These are phyloP conservation scores for Hypomyces rosellus DNA, from an alignment of 2,329 filamentous ascomycete genomes.

Conservation along the genomic window DNA sequence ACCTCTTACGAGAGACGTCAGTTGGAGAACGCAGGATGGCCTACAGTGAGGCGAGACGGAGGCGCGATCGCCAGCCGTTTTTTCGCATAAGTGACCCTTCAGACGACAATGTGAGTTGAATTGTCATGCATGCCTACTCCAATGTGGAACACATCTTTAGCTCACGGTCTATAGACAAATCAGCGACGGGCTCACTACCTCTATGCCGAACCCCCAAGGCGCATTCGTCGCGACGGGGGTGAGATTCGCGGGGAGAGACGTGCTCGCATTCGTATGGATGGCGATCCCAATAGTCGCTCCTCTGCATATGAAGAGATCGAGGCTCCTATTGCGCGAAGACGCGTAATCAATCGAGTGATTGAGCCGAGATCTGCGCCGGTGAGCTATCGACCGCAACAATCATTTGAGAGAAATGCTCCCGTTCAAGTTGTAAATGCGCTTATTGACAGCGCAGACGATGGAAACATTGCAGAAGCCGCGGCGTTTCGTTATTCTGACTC, in stretches of 20 bases:
- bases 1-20: no score
- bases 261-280: background rate
- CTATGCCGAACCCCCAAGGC: background rate
- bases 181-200: background rate
- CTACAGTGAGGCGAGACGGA: slow-evolving; percentile 1
- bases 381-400: background rate
- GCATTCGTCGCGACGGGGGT: background rate
- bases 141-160: background rate
- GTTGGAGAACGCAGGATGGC: background rate
- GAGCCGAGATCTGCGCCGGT: background rate
- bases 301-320: background rate
- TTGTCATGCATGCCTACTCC: background rate
- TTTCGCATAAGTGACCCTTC: background rate
- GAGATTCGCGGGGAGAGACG: background rate
- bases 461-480: background rate
- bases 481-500: background rate
- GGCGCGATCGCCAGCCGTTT: slow-evolving; percentile 5
- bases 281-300: background rate
- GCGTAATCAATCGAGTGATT: background rate
- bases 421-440: background rate
- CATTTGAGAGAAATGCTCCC: background rate
- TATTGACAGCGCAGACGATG: background rate
- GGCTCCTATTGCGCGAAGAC: background rate
- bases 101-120: slow-evolving; percentile 2
- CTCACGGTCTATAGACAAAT: background rate